Evolutionary conservation across 352 stramenopile species (phyloP).

Genomic region (Globisporangium abappressorium): DNA sequence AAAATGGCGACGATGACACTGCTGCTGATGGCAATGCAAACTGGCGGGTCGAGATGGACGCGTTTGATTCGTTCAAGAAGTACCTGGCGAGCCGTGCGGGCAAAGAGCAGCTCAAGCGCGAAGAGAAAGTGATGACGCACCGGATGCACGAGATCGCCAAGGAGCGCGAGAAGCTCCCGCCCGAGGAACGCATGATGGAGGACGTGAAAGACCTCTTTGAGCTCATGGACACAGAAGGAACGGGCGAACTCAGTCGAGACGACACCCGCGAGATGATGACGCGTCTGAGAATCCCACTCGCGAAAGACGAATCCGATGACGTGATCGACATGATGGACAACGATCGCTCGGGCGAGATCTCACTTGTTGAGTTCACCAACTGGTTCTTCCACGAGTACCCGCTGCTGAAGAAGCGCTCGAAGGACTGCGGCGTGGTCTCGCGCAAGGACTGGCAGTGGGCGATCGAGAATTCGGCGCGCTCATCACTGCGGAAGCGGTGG

Average conservation of each 20-base stretch:
- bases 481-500: slow-evolving; percentile 49
- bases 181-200: slow-evolving; percentile 43
- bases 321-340: slow-evolving; percentile 84
- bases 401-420: slow-evolving; percentile 42
- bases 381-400: slow-evolving; percentile 69
- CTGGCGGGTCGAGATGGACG: slow-evolving; percentile 51
- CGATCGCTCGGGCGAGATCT: slow-evolving; percentile 62
- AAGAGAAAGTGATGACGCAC: slow-evolving; percentile 41
- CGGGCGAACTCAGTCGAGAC: slow-evolving; percentile 48
- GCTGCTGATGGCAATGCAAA: slow-evolving; percentile 3
- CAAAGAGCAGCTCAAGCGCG: slow-evolving; percentile 46
- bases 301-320: slow-evolving; percentile 46
- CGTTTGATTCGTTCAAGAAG: slow-evolving; percentile 55
- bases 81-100: slow-evolving; percentile 49
- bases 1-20: neutral
- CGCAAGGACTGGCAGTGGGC: slow-evolving; percentile 64
- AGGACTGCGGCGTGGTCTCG: slow-evolving; percentile 53
- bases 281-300: slow-evolving; percentile 57
- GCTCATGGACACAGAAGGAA: slow-evolving; percentile 50
- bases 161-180: slow-evolving; percentile 33
- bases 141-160: slow-evolving; percentile 37
- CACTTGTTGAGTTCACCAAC: slow-evolving; percentile 56
- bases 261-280: slow-evolving; percentile 44
- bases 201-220: slow-evolving; percentile 70
- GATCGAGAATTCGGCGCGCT: slow-evolving; percentile 48